Evolutionary conservation across 1,284 basidiomycete genomes (phyloP).

Genomic region (Boletus hoseneyae): DNA sequence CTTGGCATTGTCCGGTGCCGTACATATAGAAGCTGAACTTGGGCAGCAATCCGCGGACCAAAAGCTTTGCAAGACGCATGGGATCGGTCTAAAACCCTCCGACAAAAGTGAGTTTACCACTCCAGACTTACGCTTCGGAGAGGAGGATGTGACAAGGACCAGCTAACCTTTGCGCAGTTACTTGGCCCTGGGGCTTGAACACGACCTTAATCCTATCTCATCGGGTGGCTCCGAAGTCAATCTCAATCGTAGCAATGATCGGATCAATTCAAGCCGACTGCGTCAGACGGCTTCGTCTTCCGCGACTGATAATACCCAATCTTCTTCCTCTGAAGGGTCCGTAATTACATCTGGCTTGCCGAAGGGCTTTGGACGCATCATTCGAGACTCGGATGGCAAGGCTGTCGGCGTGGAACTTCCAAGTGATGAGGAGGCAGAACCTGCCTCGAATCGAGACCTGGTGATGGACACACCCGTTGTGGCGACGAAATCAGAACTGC

Average conservation of each 20-base stretch:
- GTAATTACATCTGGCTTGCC: constrained; percentile 37
- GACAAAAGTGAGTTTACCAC: constrained; percentile 76
- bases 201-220: constrained; percentile 60
- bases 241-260: constrained; percentile 11
- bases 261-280: not conserved
- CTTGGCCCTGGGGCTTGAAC: constrained; percentile 69
- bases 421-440: constrained; percentile 44
- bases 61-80: constrained; percentile 82
- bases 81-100: constrained; percentile 87
- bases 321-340: constrained; percentile 1
- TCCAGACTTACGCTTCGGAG: not conserved
- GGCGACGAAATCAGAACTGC: constrained; percentile 15
- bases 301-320: not conserved
- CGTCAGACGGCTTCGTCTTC: not conserved
- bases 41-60: constrained; percentile 80
- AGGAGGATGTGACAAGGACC: not conserved
- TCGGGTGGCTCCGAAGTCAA: constrained; percentile 56
- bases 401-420: constrained; percentile 74
- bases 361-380: constrained; percentile 81
- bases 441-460: constrained; percentile 21
- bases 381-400: constrained; percentile 81
- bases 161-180: constrained; percentile 52
- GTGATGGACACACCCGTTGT: constrained; percentile 31
- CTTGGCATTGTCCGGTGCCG: not conserved
- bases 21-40: constrained; percentile 9